Percentiles rank a stretch among this genome's conserved stretches.
These are phyloP conservation scores for Arthrobotrys sinensis DNA, from an alignment of 2,329 filamentous ascomycete genomes.

Conservation along the genomic window DNA sequence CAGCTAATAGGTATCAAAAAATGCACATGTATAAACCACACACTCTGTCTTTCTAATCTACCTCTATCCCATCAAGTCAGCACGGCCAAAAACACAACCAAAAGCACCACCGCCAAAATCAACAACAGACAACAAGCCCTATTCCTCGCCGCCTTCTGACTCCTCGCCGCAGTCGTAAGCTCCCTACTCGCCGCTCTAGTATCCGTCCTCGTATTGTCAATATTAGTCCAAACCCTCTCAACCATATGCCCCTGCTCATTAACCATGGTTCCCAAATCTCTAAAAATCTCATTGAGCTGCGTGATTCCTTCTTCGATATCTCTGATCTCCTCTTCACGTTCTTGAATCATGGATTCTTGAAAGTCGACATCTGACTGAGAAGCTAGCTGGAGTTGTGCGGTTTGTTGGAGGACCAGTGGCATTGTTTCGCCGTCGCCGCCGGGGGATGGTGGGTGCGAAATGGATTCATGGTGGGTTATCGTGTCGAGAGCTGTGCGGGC, in stretches of 20 bases:
- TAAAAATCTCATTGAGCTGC: constrained; percentile 95
- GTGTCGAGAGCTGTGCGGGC: constrained; percentile 78
- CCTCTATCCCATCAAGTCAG: constrained; percentile 27
- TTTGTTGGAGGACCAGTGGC: constrained; percentile 72
- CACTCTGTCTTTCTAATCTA: neutral
- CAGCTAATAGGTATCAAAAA: constrained; percentile 13
- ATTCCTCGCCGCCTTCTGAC: constrained; percentile 95
- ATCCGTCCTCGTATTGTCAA: constrained; percentile 84
- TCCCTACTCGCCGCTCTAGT: constrained; percentile 89
- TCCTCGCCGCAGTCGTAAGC: constrained; percentile 85
- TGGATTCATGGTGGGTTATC: constrained; percentile 62
- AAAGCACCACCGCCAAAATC: constrained; percentile 88
- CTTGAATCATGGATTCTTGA: constrained; percentile 93
- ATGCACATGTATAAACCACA: constrained; percentile 14
- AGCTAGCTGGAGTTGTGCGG: constrained; percentile 83
- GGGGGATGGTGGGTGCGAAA: constrained; percentile 63
- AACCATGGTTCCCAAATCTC: constrained; percentile 98
- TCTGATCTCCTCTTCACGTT: constrained; percentile 95
- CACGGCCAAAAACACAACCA: constrained; percentile 89
- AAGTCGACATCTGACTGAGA: constrained; percentile 97
- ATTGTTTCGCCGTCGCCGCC: constrained; percentile 64
- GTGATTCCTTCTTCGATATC: constrained; percentile 97
- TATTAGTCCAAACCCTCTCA: constrained; percentile 88
- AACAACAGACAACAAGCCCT: constrained; percentile 94
- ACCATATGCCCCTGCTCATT: constrained; percentile 91